Evolutionary conservation across 345 rosid species (phyloP).

Genomic region (Lepidium africanum): DNA sequence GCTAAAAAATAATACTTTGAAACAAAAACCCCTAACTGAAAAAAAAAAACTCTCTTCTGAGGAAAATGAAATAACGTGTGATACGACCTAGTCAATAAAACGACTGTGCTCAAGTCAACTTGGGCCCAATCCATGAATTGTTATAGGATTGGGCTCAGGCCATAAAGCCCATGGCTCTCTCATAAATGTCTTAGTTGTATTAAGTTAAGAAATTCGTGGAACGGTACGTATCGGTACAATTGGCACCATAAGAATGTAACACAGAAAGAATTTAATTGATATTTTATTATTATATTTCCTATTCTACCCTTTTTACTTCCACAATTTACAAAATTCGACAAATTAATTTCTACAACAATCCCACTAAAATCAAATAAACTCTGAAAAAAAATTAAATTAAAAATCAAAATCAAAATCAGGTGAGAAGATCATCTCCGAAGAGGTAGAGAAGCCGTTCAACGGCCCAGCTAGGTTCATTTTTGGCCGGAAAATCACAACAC

Average conservation of each 20-base stretch:
- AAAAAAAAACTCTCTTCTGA: background rate
- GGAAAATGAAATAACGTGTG: background rate
- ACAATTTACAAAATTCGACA: slow-evolving; percentile 8
- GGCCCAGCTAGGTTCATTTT: slow-evolving; percentile 86
- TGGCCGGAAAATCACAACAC: slow-evolving; percentile 25
- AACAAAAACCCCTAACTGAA: background rate
- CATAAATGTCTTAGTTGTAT: no score
- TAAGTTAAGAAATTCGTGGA: no score
- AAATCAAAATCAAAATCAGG: slow-evolving; percentile 15
- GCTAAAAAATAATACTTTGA: no score
- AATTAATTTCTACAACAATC: background rate
- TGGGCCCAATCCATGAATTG: no score
- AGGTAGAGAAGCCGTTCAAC: slow-evolving; percentile 80
- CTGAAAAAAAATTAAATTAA: background rate
- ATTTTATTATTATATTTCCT: background rate
- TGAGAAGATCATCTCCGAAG: slow-evolving; percentile 74
- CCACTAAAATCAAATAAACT: slow-evolving; percentile 9
- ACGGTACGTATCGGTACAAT: no score
- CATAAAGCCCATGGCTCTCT: no score
- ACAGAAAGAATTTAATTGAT: background rate
- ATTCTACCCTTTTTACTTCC: background rate
- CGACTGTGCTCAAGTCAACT: background rate
- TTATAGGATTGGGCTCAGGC: no score
- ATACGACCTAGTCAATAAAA: background rate
- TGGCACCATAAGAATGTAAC: background rate